phyloP scores from a whole-genome alignment of 169 alveolate species.

The Theileria equi region DNA sequence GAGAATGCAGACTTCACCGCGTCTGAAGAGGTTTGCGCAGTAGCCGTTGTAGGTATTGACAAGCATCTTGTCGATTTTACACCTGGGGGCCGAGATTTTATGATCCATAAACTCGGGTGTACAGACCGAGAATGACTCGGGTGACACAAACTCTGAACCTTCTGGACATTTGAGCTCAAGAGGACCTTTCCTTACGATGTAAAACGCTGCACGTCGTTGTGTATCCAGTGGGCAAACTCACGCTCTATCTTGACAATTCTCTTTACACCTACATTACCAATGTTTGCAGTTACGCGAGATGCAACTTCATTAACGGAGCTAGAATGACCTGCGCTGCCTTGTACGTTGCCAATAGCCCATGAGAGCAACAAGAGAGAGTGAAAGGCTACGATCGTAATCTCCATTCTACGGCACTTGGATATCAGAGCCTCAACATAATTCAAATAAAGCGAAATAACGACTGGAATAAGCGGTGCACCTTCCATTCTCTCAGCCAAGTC shows the following conservation, averaged over 20 bases:
- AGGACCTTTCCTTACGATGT: constrained; percentile 7
- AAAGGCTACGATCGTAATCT: too few relatives aligned
- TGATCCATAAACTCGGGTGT: background rate
- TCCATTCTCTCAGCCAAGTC: too few relatives aligned
- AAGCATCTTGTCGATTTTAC: background rate
- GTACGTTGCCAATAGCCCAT: background rate
- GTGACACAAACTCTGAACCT: constrained; percentile 2
- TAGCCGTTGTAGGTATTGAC: constrained; percentile 6
- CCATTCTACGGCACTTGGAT: too few relatives aligned
- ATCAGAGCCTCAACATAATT: too few relatives aligned
- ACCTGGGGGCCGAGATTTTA: background rate
- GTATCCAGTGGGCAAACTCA: background rate
- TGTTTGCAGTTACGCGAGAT: background rate
- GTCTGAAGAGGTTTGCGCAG: constrained; percentile 12
- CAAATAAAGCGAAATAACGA: too few relatives aligned
- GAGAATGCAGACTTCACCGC: constrained; percentile 15
- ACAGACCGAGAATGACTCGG: constrained; percentile 47
- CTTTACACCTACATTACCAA: background rate
- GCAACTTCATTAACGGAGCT: constrained; percentile 2
- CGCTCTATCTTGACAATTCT: background rate
- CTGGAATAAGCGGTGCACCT: too few relatives aligned
- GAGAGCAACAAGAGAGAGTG: background rate
- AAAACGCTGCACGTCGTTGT: background rate
- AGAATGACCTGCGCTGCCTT: constrained; percentile 3
- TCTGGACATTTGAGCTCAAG: constrained; percentile 15